These are phyloP conservation scores for Avicennia marina DNA, from an alignment of 257 asterid genomes.

Conservation along the genomic window DNA sequence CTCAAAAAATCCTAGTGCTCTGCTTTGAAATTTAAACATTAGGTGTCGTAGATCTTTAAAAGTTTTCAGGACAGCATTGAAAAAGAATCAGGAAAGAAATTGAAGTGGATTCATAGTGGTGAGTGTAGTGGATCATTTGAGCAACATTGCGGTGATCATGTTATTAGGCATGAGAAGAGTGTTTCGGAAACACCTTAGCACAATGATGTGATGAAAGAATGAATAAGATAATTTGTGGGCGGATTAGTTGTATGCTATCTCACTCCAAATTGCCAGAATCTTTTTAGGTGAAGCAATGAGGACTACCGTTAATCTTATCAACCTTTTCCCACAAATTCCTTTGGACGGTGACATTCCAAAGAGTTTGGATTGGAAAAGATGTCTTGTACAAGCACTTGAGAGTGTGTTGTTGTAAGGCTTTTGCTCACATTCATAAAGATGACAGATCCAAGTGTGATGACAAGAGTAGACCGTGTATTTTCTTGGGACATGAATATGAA, in stretches of 20 bases:
- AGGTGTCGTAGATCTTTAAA: not conserved
- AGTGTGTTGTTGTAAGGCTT: not conserved
- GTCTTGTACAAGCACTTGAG: not conserved
- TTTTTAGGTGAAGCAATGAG: not conserved
- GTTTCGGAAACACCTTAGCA: not conserved
- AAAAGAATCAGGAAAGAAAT: not conserved
- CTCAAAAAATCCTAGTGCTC: not conserved
- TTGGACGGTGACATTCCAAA: not conserved
- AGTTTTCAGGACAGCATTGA: not conserved
- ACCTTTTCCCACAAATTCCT: not conserved
- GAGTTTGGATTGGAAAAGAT: not conserved
- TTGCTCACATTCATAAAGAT: not conserved
- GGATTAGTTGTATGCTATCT: not conserved
- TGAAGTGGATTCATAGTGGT: not conserved
- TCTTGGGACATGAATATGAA: not conserved
- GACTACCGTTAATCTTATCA: not conserved
- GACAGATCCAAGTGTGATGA: not conserved
- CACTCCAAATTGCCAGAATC: not conserved
- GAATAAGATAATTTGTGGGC: not conserved
- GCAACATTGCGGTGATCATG: not conserved
- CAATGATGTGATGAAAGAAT: not conserved
- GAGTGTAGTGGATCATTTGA: not conserved
- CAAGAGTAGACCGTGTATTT: not conserved
- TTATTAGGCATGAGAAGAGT: not conserved
- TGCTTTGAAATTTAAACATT: not conserved